A percentile compares a stretch with the other conserved stretches of the same genome.
Conservation (phyloP, 2,329 filamentous ascomycete species). For the Pyrenochaeta sp. region DNA sequence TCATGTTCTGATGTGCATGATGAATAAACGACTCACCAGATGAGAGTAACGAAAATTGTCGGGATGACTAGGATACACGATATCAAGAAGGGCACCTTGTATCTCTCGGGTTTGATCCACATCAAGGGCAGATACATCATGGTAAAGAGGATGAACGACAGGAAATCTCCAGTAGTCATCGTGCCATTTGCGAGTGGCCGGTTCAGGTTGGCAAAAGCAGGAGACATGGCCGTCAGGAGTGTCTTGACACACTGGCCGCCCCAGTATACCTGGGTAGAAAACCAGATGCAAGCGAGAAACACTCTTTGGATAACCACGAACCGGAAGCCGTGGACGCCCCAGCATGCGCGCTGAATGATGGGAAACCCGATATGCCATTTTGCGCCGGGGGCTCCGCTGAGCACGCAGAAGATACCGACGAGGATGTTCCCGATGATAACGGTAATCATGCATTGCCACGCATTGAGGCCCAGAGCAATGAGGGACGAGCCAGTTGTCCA, state of each 20-base stretch:
- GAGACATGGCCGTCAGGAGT: constrained; percentile 25
- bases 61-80: constrained; percentile 19
- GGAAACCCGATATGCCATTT: constrained; percentile 23
- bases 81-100: constrained; percentile 41
- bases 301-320: constrained; percentile 45
- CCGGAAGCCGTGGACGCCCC: constrained; percentile 40
- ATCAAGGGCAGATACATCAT: constrained; percentile 52
- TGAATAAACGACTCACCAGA: constrained; percentile 28
- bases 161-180: constrained; percentile 47
- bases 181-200: constrained; percentile 41
- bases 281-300: constrained; percentile 50
- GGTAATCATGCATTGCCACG: constrained; percentile 13
- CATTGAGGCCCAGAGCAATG: constrained; percentile 5
- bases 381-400: constrained; percentile 5
- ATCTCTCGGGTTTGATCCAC: constrained; percentile 53
- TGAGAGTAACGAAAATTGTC: constrained; percentile 42
- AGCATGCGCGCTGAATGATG: constrained; percentile 4
- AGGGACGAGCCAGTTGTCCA: constrained; percentile 8
- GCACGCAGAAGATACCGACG: constrained; percentile 3
- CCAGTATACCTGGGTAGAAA: constrained; percentile 38
- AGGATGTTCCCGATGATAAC: constrained; percentile 29
- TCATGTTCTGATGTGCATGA: not conserved
- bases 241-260: constrained; percentile 44
- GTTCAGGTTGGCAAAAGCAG: constrained; percentile 47
- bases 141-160: constrained; percentile 49